phyloP scores from a whole-genome alignment of 148 eudicot species.

The Rheum nobile region DNA sequence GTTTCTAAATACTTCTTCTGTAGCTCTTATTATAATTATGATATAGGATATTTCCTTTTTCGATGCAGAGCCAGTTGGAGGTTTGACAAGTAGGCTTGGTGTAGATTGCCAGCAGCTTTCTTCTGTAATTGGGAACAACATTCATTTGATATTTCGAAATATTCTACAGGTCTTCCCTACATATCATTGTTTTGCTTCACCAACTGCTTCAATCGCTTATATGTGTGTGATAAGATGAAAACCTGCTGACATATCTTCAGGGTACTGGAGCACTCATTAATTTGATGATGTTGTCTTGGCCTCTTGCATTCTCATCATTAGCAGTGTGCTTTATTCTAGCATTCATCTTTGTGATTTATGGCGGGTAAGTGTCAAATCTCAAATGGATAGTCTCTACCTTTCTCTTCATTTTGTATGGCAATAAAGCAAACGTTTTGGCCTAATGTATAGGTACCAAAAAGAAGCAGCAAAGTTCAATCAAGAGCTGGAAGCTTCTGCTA shows the following conservation, averaged over 20 bases:
- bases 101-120: constrained; percentile 48
- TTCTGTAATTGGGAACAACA: constrained; percentile 33
- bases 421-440: neutral
- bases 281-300: constrained; percentile 37
- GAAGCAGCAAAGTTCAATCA: constrained; percentile 40
- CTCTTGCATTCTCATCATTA: constrained; percentile 40
- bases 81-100: constrained; percentile 49
- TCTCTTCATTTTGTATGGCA: neutral
- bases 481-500: constrained; percentile 35
- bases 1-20: neutral
- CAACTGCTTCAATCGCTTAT: neutral
- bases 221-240: neutral
- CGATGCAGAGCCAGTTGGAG: constrained; percentile 43
- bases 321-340: constrained; percentile 35
- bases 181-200: neutral
- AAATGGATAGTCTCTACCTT: neutral
- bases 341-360: constrained; percentile 33
- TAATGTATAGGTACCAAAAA: constrained; percentile 33
- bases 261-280: constrained; percentile 42
- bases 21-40: constrained; percentile 10
- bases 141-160: constrained; percentile 37
- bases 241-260: constrained; percentile 16
- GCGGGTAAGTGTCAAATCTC: constrained; percentile 22
- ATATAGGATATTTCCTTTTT: constrained; percentile 42
- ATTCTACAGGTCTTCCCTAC: constrained; percentile 24